Conservation (phyloP, 768 basidiomycete species). For the Boletellus ananiceps region DNA sequence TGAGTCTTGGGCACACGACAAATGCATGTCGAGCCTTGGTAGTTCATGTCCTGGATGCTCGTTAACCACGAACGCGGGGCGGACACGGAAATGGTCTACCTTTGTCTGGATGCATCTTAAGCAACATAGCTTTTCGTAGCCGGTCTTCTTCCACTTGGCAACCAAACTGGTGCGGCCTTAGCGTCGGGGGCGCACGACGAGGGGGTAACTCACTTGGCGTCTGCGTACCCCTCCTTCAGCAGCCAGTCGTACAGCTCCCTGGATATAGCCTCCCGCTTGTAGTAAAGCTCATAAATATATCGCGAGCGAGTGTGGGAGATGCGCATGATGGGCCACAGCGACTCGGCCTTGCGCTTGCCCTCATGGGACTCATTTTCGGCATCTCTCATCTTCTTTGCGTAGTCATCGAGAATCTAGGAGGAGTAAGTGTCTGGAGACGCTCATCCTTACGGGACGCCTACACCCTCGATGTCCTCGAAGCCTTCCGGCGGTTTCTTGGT, state of each 20-base stretch:
- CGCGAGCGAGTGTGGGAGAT: constrained; percentile 94
- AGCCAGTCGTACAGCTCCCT: constrained; percentile 96
- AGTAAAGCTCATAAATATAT: constrained; percentile 98
- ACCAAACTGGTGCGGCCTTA: constrained; percentile 58
- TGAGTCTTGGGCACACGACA: constrained; percentile 96
- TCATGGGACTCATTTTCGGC: constrained; percentile 98
- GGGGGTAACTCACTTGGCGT: constrained; percentile 71
- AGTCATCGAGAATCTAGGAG: constrained; percentile 88
- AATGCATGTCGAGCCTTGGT: constrained; percentile 96
- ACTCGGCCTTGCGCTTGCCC: constrained; percentile 92
- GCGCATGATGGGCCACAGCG: constrained; percentile 96
- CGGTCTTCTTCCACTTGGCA: constrained; percentile 99
- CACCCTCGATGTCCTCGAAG: constrained; percentile 87
- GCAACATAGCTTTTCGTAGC: constrained; percentile 98
- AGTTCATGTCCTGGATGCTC: constrained; percentile 87
- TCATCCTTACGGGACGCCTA: constrained; percentile 30
- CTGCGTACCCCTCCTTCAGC: constrained; percentile 94
- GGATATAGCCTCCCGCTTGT: constrained; percentile 95
- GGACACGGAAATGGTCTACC: constrained; percentile 37
- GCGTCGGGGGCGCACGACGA: constrained; percentile 1
- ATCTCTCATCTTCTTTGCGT: constrained; percentile 98
- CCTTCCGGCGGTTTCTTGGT: constrained; percentile 96
- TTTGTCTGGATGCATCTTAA: constrained; percentile 93
- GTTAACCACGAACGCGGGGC: constrained; percentile 9
- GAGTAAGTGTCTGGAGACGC: constrained; percentile 6